Evolutionary conservation across 208 protist species (phyloP), one percentile per base, ranked within the genome.

Genomic region (Trichomonas vaginalis): DNA sequence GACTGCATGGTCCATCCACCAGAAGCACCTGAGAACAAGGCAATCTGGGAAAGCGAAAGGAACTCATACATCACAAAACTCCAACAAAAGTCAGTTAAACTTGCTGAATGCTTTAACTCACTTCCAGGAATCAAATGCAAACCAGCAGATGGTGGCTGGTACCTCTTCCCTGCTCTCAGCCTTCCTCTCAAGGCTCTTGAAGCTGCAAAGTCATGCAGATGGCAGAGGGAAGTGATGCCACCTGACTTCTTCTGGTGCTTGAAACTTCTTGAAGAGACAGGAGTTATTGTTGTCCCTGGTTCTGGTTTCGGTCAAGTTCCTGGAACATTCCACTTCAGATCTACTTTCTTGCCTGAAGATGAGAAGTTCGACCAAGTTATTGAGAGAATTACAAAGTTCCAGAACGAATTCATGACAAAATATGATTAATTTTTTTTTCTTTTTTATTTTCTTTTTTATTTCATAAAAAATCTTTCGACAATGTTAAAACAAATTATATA

Each of bases 321-420:
- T 83, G 96, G 96, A 70, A 99, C 99, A 39, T 98, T 98, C 96
- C 99, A 99, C 97, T 99, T 99, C 97, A 98, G 99, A 96, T 99
- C 98, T 35, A 99, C 99, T 48, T 99, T 99, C 96, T 97, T 99
- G 45, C 99, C 99, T 39, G 97, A 97, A 32, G 98, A 99, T 96
- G 97, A 98, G 35, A 96, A 99, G 92, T 98, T 99, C 96, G 97
- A 98, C 32, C 35, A 1, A 15, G 96, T 97, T 27, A 46, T 97
- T 17, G 86, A 56, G 9, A 48, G 40, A 23, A 80, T 97, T 35
- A 40, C 23, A 17, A 46, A 62, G 23, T 97, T 97, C 88, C 96
- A 97, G 47, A 49, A 0, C n/a, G 17, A 90, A 35, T 97, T 97
- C 95, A 95, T 96, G 95, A 15, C 48, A 32, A n/a, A 95, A 27